Conservation (phyloP, 257 asterid species). For the Solanum bulbocastanum region DNA sequence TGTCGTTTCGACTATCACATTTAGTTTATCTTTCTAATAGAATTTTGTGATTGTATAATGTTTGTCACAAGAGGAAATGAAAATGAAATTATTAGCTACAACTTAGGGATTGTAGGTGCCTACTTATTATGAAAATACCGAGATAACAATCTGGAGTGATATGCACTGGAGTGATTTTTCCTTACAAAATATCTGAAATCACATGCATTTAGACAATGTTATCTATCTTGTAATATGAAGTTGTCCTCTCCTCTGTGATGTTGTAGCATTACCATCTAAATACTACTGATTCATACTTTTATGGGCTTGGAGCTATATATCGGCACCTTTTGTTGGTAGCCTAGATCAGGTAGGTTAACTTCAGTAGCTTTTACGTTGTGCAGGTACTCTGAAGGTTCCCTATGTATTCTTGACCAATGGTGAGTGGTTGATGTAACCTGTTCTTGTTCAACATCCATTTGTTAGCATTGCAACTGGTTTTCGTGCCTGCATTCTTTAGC, state of each 20-base stretch:
- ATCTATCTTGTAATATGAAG: neutral
- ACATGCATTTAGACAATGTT: neutral
- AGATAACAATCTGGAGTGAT: neutral
- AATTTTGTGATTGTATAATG: neutral
- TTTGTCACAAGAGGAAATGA: neutral
- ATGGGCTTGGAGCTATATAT: neutral
- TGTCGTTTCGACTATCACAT: neutral
- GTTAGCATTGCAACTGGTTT: neutral
- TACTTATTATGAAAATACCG: neutral
- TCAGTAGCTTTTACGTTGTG: constrained; percentile 2
- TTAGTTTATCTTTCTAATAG: neutral
- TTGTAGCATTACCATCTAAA: neutral
- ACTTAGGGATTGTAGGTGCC: neutral
- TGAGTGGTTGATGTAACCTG: constrained; percentile 23
- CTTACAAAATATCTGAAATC: neutral
- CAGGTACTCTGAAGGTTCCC: constrained; percentile 69
- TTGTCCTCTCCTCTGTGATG: neutral
- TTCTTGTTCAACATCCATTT: neutral
- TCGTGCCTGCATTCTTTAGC: neutral
- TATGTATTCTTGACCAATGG: constrained; percentile 90
- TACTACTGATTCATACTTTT: neutral
- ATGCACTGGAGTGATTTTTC: neutral
- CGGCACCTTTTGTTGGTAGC: neutral
- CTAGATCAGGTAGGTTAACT: neutral
- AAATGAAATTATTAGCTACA: neutral